phyloP scores from a whole-genome alignment of 2,329 filamentous ascomycete genomes.

The Cercospora brassicicola region DNA sequence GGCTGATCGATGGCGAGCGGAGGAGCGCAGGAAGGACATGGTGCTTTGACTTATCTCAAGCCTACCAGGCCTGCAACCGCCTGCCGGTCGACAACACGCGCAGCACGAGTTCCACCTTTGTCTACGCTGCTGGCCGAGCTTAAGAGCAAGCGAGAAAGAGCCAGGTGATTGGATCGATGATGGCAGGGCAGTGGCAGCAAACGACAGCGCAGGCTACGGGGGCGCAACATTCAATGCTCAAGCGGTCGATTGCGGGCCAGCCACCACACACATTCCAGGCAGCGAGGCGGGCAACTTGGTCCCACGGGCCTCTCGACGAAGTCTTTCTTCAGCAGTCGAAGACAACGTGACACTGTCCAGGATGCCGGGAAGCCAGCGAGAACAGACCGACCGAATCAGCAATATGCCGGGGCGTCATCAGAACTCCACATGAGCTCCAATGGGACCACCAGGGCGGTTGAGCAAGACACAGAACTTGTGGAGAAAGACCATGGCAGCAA shows the following conservation, averaged over 20 bases:
- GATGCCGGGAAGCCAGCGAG: background rate
- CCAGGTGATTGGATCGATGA: background rate
- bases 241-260: background rate
- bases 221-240: background rate
- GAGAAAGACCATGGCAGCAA: background rate
- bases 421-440: background rate
- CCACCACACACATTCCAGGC: background rate
- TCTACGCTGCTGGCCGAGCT: background rate
- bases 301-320: background rate
- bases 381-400: background rate
- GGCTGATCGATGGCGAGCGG: background rate
- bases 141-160: background rate
- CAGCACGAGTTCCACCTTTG: background rate
- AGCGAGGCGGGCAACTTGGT: background rate
- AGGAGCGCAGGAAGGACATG: background rate
- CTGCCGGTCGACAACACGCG: background rate
- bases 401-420: background rate
- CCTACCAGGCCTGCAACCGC: background rate
- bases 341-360: background rate
- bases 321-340: background rate
- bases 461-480: background rate
- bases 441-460: background rate
- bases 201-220: background rate
- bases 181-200: background rate
- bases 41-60: background rate